Percentiles rank a stretch among this genome's conserved stretches.
Evolutionary conservation across 345 rosid species (phyloP).

Genomic region (Melaleuca alternifolia): DNA sequence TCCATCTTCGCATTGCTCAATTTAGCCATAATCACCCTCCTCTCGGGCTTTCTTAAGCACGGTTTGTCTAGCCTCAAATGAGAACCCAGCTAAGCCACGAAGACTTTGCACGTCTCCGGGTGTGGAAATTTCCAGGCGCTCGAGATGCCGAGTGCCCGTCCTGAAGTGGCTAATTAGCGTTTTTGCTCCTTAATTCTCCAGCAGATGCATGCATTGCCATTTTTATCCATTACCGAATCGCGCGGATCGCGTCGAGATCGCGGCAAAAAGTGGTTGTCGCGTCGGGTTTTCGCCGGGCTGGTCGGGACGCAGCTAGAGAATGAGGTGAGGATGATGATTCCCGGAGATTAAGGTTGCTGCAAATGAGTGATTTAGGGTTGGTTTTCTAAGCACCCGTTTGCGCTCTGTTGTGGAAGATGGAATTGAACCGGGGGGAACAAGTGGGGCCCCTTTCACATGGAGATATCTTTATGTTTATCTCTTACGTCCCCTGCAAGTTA

Average conservation of each 20-base stretch:
- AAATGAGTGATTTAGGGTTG: no score
- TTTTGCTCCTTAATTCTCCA: background rate
- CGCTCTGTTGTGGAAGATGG: background rate
- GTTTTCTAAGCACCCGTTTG: background rate
- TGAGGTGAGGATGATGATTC: background rate
- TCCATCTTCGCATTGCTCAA: background rate
- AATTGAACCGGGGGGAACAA: background rate
- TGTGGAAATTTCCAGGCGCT: background rate
- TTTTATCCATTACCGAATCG: background rate
- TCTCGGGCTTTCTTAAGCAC: background rate
- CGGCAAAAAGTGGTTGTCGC: background rate
- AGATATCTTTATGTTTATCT: background rate
- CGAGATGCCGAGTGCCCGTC: background rate
- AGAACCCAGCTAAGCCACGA: no score
- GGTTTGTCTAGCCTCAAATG: background rate
- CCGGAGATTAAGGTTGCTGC: background rate
- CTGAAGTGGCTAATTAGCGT: background rate
- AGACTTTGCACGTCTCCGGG: background rate
- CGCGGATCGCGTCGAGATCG: background rate
- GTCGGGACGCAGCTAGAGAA: background rate
- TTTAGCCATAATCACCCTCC: background rate
- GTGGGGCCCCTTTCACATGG: background rate
- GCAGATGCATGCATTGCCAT: background rate
- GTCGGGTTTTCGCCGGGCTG: background rate
- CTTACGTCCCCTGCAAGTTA: background rate